These are phyloP conservation scores for Leccinum longicurvipes DNA, from an alignment of 768 basidiomycete genomes.

Conservation along the genomic window DNA sequence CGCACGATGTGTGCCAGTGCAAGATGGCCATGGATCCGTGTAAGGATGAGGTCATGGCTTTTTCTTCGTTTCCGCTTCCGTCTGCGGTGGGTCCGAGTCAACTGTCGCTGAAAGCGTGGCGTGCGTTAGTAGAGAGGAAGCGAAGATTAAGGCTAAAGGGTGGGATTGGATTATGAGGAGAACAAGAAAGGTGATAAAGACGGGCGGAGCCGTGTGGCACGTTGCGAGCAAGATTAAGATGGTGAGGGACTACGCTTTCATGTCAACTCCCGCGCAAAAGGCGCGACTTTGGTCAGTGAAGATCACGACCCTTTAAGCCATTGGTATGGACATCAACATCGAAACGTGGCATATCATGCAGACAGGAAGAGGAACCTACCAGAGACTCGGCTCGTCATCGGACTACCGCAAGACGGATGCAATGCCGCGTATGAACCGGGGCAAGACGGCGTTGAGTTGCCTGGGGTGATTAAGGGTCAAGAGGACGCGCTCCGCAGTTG, in stretches of 20 bases:
- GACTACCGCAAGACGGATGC: constrained; percentile 58
- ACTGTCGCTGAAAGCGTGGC: no score
- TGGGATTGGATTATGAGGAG: no score
- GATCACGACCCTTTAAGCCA: constrained; percentile 71
- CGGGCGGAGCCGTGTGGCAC: no score
- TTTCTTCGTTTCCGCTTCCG: constrained; percentile 43
- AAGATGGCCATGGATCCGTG: constrained; percentile 76
- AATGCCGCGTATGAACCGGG: constrained; percentile 53
- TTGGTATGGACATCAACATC: not conserved
- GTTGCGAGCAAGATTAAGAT: no score
- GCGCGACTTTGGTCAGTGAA: constrained; percentile 68
- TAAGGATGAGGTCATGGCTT: constrained; percentile 34
- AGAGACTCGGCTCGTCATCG: no score
- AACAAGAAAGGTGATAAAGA: no score
- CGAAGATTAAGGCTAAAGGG: no score
- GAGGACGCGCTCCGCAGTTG: constrained; percentile 46
- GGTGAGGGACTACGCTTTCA: constrained; percentile 70
- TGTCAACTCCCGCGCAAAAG: constrained; percentile 80
- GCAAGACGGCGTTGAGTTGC: constrained; percentile 70
- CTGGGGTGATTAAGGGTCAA: constrained; percentile 65
- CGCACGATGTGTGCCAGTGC: constrained; percentile 53
- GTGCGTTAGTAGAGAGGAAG: no score
- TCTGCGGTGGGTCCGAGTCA: constrained; percentile 55
- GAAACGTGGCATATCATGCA: not conserved
- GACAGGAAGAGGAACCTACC: no score